phyloP scores from a whole-genome alignment of 1,139 yeast species.

The Kodamaea anthophila region DNA sequence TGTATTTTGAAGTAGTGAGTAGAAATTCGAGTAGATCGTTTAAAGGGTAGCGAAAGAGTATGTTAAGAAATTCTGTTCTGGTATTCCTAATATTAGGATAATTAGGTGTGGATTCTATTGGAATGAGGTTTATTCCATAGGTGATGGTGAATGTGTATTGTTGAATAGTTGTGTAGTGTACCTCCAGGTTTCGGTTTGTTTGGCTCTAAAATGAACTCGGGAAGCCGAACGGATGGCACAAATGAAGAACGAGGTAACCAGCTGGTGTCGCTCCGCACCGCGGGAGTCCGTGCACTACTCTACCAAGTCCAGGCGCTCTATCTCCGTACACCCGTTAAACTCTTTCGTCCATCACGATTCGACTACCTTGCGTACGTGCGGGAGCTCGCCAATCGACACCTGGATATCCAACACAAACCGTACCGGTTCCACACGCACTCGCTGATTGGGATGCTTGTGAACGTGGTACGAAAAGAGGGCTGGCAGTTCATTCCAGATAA shows the following conservation, averaged over 20 bases:
- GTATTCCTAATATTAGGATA: no score
- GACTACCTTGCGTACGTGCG: slow-evolving; percentile 72
- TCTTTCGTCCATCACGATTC: slow-evolving; percentile 84
- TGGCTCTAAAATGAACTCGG: neutral
- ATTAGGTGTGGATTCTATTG: no score
- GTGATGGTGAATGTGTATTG: slow-evolving; percentile 3
- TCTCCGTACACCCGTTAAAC: slow-evolving; percentile 75
- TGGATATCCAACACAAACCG: slow-evolving; percentile 48
- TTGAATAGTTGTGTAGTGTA: neutral
- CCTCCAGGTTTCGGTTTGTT: no score
- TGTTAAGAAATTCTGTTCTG: no score
- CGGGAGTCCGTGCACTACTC: slow-evolving; percentile 78
- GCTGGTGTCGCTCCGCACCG: slow-evolving; percentile 52
- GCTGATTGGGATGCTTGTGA: slow-evolving; percentile 62
- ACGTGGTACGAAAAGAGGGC: slow-evolving; percentile 71
- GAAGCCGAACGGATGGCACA: slow-evolving; percentile 1
- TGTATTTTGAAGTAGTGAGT: no score
- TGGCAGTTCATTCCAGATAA: slow-evolving; percentile 85
- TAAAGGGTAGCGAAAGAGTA: no score
- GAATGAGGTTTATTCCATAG: no score
- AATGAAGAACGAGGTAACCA: slow-evolving; percentile 19
- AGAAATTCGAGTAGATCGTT: no score
- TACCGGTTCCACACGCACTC: slow-evolving; percentile 72
- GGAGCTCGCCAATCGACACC: slow-evolving; percentile 43
- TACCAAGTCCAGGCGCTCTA: slow-evolving; percentile 75